A percentile compares a stretch with the other conserved stretches of the same genome.
phyloP scores from a whole-genome alignment of 2,329 filamentous ascomycete genomes.

The Botryosphaeria dothidea region DNA sequence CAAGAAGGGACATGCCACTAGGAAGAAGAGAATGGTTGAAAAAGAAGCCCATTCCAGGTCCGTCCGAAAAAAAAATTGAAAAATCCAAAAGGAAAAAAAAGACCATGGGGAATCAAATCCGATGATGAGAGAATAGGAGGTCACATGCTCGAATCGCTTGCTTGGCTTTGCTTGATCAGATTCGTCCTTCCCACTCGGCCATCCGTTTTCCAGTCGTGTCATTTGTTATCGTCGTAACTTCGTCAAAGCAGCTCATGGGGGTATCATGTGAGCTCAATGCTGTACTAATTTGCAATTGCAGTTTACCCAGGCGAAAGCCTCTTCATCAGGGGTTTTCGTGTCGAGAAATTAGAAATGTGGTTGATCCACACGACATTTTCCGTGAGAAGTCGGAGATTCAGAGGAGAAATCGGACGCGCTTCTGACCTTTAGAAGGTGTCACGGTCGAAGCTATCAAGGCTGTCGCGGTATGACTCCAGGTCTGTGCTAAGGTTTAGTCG shows the following conservation, averaged over 20 bases:
- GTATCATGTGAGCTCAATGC: conserved; percentile 11
- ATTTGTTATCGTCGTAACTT: conserved; percentile 8
- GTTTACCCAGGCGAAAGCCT: not conserved
- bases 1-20: not conserved
- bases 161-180: conserved; percentile 3
- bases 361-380: too few species aligned
- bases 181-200: not conserved
- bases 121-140: not conserved
- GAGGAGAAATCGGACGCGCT: not conserved
- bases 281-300: not conserved
- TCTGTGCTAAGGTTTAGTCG: not conserved
- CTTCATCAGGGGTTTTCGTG: not conserved
- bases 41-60: not conserved
- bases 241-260: conserved; percentile 13
- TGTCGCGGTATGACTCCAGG: conserved; percentile 31
- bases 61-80: not conserved
- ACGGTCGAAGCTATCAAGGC: conserved; percentile 35
- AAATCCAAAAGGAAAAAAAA: not conserved
- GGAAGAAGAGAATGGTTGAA: not conserved
- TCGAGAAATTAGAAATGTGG: too few species aligned
- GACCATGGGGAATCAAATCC: not conserved
- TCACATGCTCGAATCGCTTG: not conserved
- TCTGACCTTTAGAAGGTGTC: conserved; percentile 33
- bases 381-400: too few species aligned
- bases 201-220: conserved; percentile 3